These are phyloP conservation scores for Dictyostelium intermedium DNA, from an alignment of 78 protist species.

Conservation along the genomic window DNA sequence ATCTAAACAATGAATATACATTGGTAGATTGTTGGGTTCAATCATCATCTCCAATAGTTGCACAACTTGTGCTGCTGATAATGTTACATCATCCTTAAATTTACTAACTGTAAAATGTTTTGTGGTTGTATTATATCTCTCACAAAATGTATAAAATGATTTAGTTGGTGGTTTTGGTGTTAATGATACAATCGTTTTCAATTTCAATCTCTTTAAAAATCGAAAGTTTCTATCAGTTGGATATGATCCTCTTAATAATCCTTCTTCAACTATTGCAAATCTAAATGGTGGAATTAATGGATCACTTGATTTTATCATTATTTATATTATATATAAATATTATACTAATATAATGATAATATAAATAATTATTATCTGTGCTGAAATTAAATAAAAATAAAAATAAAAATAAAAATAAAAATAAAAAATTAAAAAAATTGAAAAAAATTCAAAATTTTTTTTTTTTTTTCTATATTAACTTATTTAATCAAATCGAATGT, in stretches of 20 bases:
- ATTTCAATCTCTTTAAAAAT: constrained; percentile 75
- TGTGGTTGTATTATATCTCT: constrained; percentile 6
- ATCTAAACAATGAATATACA: constrained; percentile 79
- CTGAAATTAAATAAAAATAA: background rate
- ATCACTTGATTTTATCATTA: constrained; percentile 17
- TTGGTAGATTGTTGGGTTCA: constrained; percentile 66
- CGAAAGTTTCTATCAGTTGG: constrained; percentile 80
- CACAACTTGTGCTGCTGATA: constrained; percentile 49
- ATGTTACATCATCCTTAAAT: constrained; percentile 79
- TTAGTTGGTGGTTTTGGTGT: constrained; percentile 73
- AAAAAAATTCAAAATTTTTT: no score
- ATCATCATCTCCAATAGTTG: constrained; percentile 78
- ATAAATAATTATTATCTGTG: no score
- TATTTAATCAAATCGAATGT: no score
- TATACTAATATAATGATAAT: background rate
- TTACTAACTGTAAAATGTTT: constrained; percentile 75
- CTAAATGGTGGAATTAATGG: constrained; percentile 76
- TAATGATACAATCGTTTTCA: constrained; percentile 76
- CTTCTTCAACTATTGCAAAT: constrained; percentile 77
- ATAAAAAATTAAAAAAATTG: no score
- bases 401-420: background rate
- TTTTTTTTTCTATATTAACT: no score
- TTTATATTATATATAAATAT: background rate
- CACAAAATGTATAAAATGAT: constrained; percentile 72
- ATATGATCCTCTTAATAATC: constrained; percentile 76